phyloP scores from a whole-genome alignment of 2,329 filamentous ascomycete species.

The Diaporthe aspalathi region DNA sequence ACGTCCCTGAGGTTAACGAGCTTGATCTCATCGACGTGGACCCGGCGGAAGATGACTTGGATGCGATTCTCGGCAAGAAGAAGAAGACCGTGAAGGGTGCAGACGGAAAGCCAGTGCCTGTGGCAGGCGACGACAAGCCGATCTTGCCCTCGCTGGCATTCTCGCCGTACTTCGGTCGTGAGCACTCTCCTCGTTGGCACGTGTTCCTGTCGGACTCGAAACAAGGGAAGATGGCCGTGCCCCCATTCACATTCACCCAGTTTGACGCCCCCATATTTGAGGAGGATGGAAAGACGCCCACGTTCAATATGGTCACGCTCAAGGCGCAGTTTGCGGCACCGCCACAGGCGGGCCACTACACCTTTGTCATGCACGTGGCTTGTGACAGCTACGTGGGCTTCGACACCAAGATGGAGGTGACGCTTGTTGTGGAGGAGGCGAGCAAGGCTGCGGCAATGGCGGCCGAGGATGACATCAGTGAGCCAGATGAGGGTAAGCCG shows the following conservation, averaged over 20 bases:
- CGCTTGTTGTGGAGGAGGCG: conserved; percentile 87
- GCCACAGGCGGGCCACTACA: conserved; percentile 91
- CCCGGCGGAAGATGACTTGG: conserved; percentile 90
- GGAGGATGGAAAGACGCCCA: conserved; percentile 79
- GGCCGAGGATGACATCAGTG: conserved; percentile 94
- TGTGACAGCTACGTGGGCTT: conserved; percentile 97
- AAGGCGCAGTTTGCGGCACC: conserved; percentile 98
- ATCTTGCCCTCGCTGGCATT: conserved; percentile 87
- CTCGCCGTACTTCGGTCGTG: conserved; percentile 89
- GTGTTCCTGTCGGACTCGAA: conserved; percentile 95
- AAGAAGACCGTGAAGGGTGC: conserved; percentile 74
- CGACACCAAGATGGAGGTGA: conserved; percentile 91
- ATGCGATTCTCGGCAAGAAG: conserved; percentile 83
- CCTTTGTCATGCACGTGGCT: conserved; percentile 91
- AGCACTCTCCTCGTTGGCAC: conserved; percentile 92
- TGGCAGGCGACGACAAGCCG: conserved; percentile 66
- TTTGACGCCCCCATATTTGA: conserved; percentile 92
- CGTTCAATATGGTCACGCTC: conserved; percentile 93
- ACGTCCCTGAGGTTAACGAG: conserved; percentile 80
- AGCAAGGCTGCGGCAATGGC: conserved; percentile 84
- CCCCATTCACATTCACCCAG: conserved; percentile 92
- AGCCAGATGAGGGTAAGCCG: conserved; percentile 92
- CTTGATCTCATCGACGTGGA: conserved; percentile 90
- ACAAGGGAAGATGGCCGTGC: conserved; percentile 95
- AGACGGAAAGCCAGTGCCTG: conserved; percentile 65